Evolutionary conservation across 2,329 filamentous ascomycete genomes (phyloP), one percentile per base, ranked within the genome.

Genomic region (Ophiosphaerella narmari): DNA sequence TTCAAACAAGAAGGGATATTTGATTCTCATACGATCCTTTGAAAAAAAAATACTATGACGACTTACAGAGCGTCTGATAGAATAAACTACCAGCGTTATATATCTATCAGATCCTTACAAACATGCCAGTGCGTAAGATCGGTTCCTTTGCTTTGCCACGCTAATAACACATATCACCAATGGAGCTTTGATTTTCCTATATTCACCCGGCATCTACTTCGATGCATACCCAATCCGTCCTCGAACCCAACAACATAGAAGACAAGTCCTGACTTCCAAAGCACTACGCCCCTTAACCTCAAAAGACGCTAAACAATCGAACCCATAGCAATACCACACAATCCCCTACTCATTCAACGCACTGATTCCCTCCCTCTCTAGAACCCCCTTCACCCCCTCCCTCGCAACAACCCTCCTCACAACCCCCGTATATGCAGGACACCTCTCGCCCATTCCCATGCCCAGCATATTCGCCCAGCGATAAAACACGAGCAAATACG

Each of bases 401-500:
- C 53, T 56, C 51, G 43, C 34, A 1, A 40, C 41, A 14, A 65
- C 48, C 33, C 39, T 34, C 34, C 46, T 36, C 13, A 50, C 50
- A 33, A 60, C 32, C 31, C 38, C 43, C 14, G 56, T 29, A 49
- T 60, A 63, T 14, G 46, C 57, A 8, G 57, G 60, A 39, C 52
- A 65, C 0, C 46, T 48, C 33, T 54, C 37, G 34, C 40, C 39
- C 60, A 65, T 62, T 5, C 31, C 42, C 13, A 65, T 46, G 24
- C 46, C 46, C 4, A 40, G 2, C 12, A 26, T 11, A 29, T 49
- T 55, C 1, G 58, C 62, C 63, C 61, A 66, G 6, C 55, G 39
- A 43, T 54, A 66, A 26, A 62, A 62, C 4, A 63, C 53, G n/a
- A 57, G 48, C 35, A 64, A 23, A 54, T 61, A 64, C 16, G 54